phyloP scores from a whole-genome alignment of 2,329 filamentous ascomycete species.

The Fusarium anguioides region DNA sequence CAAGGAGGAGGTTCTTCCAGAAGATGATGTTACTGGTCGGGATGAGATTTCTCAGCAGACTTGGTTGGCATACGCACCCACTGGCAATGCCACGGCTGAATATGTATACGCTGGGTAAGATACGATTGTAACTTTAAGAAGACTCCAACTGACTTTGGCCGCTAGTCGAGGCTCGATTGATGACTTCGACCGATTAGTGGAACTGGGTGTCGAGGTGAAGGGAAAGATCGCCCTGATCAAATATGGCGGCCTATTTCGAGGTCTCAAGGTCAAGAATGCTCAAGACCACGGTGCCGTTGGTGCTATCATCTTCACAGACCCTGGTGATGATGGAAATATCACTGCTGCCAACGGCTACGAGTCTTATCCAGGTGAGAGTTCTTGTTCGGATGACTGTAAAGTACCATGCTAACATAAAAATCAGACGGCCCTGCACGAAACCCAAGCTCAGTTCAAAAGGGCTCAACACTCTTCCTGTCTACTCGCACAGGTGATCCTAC shows the following conservation, averaged over 20 bases:
- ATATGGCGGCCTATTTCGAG: constrained; percentile 82
- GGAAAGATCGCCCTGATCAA: constrained; percentile 84
- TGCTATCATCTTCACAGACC: constrained; percentile 82
- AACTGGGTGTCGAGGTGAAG: constrained; percentile 74
- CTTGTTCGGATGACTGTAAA: no score
- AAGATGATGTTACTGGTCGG: constrained; percentile 79
- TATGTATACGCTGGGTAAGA: constrained; percentile 79
- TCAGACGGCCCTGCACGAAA: constrained; percentile 76
- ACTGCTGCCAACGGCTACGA: constrained; percentile 80
- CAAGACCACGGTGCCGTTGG: constrained; percentile 87
- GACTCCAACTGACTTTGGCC: not conserved
- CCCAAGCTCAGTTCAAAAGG: constrained; percentile 81
- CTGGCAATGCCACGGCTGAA: constrained; percentile 78
- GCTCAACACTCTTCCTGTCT: constrained; percentile 78
- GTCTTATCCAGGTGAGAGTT: constrained; percentile 75
- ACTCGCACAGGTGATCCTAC: constrained; percentile 74
- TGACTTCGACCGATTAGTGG: constrained; percentile 77
- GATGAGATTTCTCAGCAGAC: constrained; percentile 74
- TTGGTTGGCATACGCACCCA: constrained; percentile 86
- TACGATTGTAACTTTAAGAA: fast-evolving
- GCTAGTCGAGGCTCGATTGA: constrained; percentile 71
- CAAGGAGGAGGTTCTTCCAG: constrained; percentile 77
- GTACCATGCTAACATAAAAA: not conserved
- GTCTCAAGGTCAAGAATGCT: constrained; percentile 85
- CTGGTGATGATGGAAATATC: constrained; percentile 82